phyloP scores from a whole-genome alignment of 2,329 filamentous ascomycete genomes.

The Aspergillus costaricaensis region DNA sequence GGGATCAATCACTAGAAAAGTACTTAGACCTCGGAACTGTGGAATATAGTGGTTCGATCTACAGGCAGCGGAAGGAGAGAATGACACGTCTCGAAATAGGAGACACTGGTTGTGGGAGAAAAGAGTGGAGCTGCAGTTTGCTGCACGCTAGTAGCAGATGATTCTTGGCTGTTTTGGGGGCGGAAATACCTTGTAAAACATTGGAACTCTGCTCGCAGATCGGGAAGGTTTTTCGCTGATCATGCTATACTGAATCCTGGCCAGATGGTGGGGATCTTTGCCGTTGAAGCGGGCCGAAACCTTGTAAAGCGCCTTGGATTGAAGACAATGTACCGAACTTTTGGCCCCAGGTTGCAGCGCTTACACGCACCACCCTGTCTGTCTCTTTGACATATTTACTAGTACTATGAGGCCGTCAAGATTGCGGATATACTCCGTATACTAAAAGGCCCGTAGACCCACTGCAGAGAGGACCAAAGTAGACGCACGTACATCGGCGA shows the following conservation, averaged over 20 bases:
- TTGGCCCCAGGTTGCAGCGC: neutral
- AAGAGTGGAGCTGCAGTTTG: neutral
- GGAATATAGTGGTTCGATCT: neutral
- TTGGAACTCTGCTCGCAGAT: too few relatives aligned
- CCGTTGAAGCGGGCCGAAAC: conserved; percentile 10
- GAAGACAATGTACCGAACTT: neutral
- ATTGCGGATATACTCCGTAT: conserved; percentile 2
- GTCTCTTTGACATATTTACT: neutral
- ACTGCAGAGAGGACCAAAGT: neutral
- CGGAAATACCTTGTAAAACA: neutral
- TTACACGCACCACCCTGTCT: neutral
- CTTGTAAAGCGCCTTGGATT: neutral
- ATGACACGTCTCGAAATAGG: neutral
- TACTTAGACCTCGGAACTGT: neutral
- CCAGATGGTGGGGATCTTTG: conserved; percentile 4
- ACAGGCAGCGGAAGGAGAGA: neutral
- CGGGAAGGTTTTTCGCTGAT: too few relatives aligned
- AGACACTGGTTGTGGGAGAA: neutral
- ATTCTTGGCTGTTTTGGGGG: neutral
- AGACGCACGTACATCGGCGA: conserved; percentile 1
- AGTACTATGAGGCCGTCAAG: neutral
- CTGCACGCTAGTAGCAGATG: neutral
- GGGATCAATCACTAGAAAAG: too few relatives aligned
- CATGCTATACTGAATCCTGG: neutral
- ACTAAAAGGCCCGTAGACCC: neutral